These are phyloP conservation scores for Astrephomene gubernaculifera DNA, from an alignment of 139 green algal genomes.

Conservation along the genomic window DNA sequence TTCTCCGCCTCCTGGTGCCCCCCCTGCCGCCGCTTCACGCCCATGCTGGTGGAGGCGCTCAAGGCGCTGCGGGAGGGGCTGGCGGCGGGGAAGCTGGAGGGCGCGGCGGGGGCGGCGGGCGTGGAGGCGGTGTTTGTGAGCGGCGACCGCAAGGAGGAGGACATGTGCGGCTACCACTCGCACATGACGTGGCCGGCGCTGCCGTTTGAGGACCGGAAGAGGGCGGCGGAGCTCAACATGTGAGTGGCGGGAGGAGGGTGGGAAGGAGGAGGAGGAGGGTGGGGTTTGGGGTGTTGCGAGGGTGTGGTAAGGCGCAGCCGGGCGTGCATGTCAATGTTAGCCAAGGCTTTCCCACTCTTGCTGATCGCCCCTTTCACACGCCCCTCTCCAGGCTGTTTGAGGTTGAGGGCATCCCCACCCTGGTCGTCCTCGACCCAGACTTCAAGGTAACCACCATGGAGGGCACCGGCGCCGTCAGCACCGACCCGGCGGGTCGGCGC, in stretches of 20 bases:
- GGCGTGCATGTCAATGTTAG: too few species aligned
- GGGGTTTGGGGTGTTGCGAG: too few species aligned
- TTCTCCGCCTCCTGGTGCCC: slow-evolving; percentile 46
- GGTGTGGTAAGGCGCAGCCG: too few species aligned
- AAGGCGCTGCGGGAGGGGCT: slow-evolving; percentile 24
- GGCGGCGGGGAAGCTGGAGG: too few species aligned
- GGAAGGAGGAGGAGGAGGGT: too few species aligned
- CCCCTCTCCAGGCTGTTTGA: neutral
- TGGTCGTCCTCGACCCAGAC: slow-evolving; percentile 28
- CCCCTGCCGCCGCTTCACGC: slow-evolving; percentile 47
- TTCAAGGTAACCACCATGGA: slow-evolving; percentile 33
- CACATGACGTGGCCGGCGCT: slow-evolving; percentile 46
- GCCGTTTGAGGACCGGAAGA: neutral
- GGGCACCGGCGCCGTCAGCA: slow-evolving; percentile 10
- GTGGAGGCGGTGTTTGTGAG: slow-evolving; percentile 43
- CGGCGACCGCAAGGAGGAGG: slow-evolving; percentile 4
- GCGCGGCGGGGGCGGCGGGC: too few species aligned
- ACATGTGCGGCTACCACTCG: slow-evolving; percentile 26
- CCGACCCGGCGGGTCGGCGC: slow-evolving; percentile 11
- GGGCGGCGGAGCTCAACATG: neutral
- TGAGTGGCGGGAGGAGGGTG: neutral
- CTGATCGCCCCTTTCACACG: neutral
- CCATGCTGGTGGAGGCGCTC: slow-evolving; percentile 34
- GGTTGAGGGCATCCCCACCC: slow-evolving; percentile 42
- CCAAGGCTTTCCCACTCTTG: neutral